These are phyloP conservation scores for Silene conica DNA, from an alignment of 148 eudicot species.

Conservation along the genomic window DNA sequence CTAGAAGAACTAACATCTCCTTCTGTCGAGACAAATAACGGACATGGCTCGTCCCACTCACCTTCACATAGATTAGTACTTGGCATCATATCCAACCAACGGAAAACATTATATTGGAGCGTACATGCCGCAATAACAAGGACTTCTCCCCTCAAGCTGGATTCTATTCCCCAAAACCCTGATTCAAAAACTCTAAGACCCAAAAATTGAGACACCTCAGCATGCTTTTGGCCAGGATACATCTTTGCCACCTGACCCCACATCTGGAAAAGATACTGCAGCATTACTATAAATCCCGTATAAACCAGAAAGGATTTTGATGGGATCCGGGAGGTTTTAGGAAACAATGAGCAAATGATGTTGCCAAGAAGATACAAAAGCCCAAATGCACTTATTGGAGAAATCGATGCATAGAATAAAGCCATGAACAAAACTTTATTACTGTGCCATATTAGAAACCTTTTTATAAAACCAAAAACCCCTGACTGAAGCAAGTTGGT, in stretches of 20 bases:
- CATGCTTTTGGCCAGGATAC: constrained; percentile 87
- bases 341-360: constrained; percentile 51
- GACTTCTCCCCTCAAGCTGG: constrained; percentile 77
- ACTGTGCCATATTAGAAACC: constrained; percentile 94
- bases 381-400: constrained; percentile 86
- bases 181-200: constrained; percentile 67
- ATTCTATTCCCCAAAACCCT: constrained; percentile 88
- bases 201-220: constrained; percentile 47
- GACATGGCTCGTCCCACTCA: constrained; percentile 88
- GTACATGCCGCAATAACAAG: constrained; percentile 87
- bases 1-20: constrained; percentile 34
- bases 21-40: constrained; percentile 59
- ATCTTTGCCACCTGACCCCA: constrained; percentile 81
- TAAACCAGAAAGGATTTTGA: constrained; percentile 74
- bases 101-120: constrained; percentile 89
- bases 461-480: constrained; percentile 56
- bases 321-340: constrained; percentile 87
- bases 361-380: constrained; percentile 81
- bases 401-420: constrained; percentile 84
- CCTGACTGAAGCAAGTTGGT: constrained; percentile 56
- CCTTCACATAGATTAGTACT: constrained; percentile 32
- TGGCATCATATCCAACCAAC: constrained; percentile 79
- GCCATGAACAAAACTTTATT: constrained; percentile 70
- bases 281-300: constrained; percentile 65
- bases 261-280: constrained; percentile 90